phyloP scores from a whole-genome alignment of 352 stramenopile species.

The Pythium sp. region DNA sequence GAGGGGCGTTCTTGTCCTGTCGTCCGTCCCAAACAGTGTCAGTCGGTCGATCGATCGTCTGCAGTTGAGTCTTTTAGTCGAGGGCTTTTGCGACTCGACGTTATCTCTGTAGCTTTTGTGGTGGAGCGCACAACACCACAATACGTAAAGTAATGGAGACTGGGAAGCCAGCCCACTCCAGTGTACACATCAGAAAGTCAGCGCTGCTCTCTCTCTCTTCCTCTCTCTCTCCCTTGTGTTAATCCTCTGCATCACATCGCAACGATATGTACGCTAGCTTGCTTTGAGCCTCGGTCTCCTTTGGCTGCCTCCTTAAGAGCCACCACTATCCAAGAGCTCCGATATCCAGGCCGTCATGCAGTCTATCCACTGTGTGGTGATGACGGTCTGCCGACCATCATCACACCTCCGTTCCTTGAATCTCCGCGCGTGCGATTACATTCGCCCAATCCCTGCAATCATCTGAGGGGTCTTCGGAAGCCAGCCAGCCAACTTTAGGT shows the following conservation, averaged over 20 bases:
- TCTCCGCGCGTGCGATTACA: background rate
- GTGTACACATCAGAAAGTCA: conserved; percentile 1
- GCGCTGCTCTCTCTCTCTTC: background rate
- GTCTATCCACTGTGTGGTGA: background rate
- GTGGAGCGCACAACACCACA: background rate
- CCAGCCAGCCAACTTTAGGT: background rate
- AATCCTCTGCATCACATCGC: background rate
- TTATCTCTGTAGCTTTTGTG: background rate
- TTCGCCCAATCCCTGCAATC: background rate
- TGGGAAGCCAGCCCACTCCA: background rate
- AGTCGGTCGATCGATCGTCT: background rate
- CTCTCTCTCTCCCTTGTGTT: background rate
- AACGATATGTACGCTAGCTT: background rate
- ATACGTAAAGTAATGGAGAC: background rate
- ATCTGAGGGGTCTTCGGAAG: background rate
- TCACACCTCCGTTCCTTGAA: background rate
- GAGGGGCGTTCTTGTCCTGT: background rate
- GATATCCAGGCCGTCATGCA: background rate
- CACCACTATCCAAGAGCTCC: too few relatives aligned
- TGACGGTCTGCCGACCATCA: background rate
- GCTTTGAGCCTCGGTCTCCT: background rate
- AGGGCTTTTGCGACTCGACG: background rate
- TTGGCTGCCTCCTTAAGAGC: too few relatives aligned
- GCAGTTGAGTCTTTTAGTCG: background rate
- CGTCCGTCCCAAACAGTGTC: background rate